phyloP scores from a whole-genome alignment of 495 filamentous ascomycete species.

The Patellaria atrata region DNA sequence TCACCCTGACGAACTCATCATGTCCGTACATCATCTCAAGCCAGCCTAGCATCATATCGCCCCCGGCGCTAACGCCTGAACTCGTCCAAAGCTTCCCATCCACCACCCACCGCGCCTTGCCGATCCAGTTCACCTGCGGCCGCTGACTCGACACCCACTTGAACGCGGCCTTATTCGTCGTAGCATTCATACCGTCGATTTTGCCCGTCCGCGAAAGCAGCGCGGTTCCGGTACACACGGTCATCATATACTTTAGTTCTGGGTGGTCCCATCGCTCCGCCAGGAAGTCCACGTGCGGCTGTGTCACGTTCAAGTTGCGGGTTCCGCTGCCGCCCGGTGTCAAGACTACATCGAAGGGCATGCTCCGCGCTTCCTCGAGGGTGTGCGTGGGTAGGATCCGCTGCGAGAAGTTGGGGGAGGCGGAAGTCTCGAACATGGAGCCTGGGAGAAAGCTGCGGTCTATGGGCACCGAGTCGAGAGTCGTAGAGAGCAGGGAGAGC shows the following conservation, averaged over 20 bases:
- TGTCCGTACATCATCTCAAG: neutral
- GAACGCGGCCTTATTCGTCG: slow-evolving; percentile 19
- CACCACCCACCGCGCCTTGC: slow-evolving; percentile 9
- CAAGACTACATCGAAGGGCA: slow-evolving; percentile 5
- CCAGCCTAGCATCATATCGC: slow-evolving; percentile 13
- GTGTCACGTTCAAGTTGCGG: neutral
- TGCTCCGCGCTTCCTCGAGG: slow-evolving; percentile 32
- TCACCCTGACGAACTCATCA: too few relatives aligned
- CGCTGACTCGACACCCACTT: slow-evolving; percentile 8
- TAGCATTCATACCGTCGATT: slow-evolving; percentile 17
- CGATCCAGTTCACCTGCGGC: slow-evolving; percentile 4
- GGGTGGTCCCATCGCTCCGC: neutral
- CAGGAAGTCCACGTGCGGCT: slow-evolving; percentile 4
- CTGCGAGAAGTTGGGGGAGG: slow-evolving; percentile 27
- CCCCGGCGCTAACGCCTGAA: slow-evolving; percentile 10
- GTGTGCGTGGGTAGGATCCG: slow-evolving; percentile 48
- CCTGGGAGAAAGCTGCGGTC: slow-evolving; percentile 7
- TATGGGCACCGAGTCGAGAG: slow-evolving; percentile 39
- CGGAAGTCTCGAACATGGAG: neutral
- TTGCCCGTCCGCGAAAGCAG: slow-evolving; percentile 13
- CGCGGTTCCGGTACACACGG: slow-evolving; percentile 18
- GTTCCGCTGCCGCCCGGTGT: slow-evolving; percentile 8
- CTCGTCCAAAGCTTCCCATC: slow-evolving; percentile 12
- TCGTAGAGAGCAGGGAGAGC: slow-evolving; percentile 38
- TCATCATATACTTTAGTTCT: slow-evolving; percentile 8